These are phyloP conservation scores for Areca catechu DNA, from an alignment of 176 grass and related monocot species.

Conservation along the genomic window DNA sequence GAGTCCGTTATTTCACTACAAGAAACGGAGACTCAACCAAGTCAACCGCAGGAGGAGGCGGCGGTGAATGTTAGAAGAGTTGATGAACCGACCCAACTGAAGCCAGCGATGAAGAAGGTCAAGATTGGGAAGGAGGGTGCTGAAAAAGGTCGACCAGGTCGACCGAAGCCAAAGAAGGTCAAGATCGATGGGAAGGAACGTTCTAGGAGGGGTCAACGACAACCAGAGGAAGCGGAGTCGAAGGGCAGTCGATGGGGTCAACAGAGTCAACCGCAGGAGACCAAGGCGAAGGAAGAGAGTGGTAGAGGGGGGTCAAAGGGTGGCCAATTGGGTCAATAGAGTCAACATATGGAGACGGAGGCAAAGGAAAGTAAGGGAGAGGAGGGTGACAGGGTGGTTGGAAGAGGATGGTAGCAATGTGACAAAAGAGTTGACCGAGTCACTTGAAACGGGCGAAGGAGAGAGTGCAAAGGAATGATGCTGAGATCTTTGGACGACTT, in stretches of 20 bases:
- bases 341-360: too few relatives aligned
- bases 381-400: too few relatives aligned
- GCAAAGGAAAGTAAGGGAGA: too few relatives aligned
- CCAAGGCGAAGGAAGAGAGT: neutral
- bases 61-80: neutral
- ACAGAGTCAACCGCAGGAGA: neutral
- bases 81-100: too few relatives aligned
- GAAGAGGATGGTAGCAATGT: neutral
- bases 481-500: too few relatives aligned
- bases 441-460: neutral
- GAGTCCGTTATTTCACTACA: conserved; percentile 2
- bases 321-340: too few relatives aligned
- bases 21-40: neutral
- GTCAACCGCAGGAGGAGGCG: neutral
- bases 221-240: neutral
- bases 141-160: too few relatives aligned
- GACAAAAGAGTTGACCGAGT: neutral
- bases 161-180: too few relatives aligned
- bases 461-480: too few relatives aligned
- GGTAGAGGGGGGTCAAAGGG: neutral
- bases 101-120: too few relatives aligned
- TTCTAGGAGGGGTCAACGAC: too few relatives aligned
- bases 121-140: neutral
- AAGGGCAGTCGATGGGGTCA: too few relatives aligned
- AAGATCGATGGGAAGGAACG: neutral